phyloP scores from a whole-genome alignment of 768 basidiomycete genomes.

The Megacollybia marginata region DNA sequence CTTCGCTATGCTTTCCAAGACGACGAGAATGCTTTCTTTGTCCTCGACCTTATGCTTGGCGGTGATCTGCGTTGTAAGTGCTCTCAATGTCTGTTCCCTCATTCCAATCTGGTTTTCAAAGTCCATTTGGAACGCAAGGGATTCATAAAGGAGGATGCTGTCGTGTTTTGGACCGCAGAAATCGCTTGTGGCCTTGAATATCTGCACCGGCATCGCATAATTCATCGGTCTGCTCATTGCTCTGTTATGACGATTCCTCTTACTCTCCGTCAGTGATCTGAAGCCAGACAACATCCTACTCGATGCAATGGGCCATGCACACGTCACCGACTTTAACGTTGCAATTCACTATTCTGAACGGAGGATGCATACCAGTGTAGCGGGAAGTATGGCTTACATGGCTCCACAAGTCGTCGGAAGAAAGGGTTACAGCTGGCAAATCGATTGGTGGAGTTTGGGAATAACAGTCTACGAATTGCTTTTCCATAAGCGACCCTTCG shows the following conservation, averaged over 20 bases:
- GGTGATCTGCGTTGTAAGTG: slow-evolving; percentile 86
- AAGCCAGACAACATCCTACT: slow-evolving; percentile 98
- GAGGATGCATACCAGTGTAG: slow-evolving; percentile 84
- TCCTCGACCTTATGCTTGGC: slow-evolving; percentile 93
- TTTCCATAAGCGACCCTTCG: slow-evolving; percentile 77
- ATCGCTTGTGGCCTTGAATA: slow-evolving; percentile 80
- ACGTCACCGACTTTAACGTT: slow-evolving; percentile 98
- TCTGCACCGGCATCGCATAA: slow-evolving; percentile 85
- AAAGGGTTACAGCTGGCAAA: slow-evolving; percentile 87
- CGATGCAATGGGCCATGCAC: slow-evolving; percentile 90
- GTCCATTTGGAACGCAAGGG: slow-evolving; percentile 79
- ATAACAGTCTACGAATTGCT: slow-evolving; percentile 88
- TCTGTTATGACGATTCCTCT: background rate
- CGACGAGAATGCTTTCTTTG: slow-evolving; percentile 96
- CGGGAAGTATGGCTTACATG: slow-evolving; percentile 99
- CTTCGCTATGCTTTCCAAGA: slow-evolving; percentile 96
- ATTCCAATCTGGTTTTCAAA: slow-evolving; percentile 20
- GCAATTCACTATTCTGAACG: slow-evolving; percentile 95
- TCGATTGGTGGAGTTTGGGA: slow-evolving; percentile 97
- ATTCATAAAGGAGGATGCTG: slow-evolving; percentile 59
- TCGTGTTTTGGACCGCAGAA: slow-evolving; percentile 88
- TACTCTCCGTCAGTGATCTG: slow-evolving; percentile 56
- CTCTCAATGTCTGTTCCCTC: slow-evolving; percentile 1
- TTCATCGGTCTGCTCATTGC: slow-evolving; percentile 64
- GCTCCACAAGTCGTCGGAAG: slow-evolving; percentile 92